Evolutionary conservation across 495 filamentous ascomycete genomes (phyloP), one percentile per base, ranked within the genome.

Genomic region (Penicillium arizonense): DNA sequence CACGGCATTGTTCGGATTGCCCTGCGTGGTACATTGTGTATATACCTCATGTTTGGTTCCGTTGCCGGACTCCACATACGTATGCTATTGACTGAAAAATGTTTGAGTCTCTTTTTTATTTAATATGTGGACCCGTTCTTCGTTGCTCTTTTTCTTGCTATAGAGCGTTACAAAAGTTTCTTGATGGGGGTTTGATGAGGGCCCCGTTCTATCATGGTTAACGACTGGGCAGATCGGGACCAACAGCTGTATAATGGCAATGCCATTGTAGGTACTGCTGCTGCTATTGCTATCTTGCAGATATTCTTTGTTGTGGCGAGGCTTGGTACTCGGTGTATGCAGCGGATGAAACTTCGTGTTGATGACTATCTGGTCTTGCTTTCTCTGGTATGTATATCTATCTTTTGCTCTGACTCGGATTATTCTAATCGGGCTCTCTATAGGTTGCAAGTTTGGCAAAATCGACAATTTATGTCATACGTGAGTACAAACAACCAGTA

Each of bases 351-450:
- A 4, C 37, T 56, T 28, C 55, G 51, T 1, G n/a, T 57, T 11
- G 69, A 72, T 55, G 69, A 72, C 32, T 65, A 64, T 37, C 58
- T 70, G 26, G 58, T 72, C 8, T 30, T 67, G 7, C 36, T 57
- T 38, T 65, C 67, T 16, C 48, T 62, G 47, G 65, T 67, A 42
- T 12, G 43, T 42, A 9, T 49, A 24, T 16, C 23, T 23, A 24
- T 10, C 14, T 12, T 26, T 14, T 9, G 24, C 21, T n/a, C 20
- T 9, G 46, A 32, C 2, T 7, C 21, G 23, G 32, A n/a, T 18
- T 18, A 26, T 33, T 38, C 43, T 52, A 35, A 55, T 16, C 42
- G 32, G 24, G 1, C 10, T 14, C 1, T 39, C n/a, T 26, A 18
- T 21, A 65, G 62, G 32, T 47, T 20, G 53, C 46, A 14, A 58